A percentile compares a stretch with the other conserved stretches of the same genome.
Conservation (phyloP, 2,329 filamentous ascomycete species). For the Monascus ruber region DNA sequence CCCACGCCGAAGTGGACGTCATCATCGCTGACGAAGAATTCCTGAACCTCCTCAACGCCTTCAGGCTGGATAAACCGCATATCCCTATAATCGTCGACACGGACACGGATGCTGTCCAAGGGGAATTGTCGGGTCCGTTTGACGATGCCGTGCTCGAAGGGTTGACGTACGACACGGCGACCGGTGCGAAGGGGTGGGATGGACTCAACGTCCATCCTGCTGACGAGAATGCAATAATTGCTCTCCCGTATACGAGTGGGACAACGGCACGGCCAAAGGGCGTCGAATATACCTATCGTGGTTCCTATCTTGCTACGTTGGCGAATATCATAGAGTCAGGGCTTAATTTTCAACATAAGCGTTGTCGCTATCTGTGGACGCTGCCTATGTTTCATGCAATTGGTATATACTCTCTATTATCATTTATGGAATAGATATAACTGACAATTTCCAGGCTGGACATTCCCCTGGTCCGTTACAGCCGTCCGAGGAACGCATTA, state of each 20-base stretch:
- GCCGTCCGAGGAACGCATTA: slow-evolving; percentile 91
- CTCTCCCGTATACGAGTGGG: slow-evolving; percentile 86
- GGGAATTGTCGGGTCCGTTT: slow-evolving; percentile 65
- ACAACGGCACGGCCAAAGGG: slow-evolving; percentile 89
- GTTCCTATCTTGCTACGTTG: slow-evolving; percentile 72
- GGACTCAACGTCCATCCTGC: slow-evolving; percentile 58
- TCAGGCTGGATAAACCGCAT: slow-evolving; percentile 47
- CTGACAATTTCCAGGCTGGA: slow-evolving; percentile 46
- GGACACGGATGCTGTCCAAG: slow-evolving; percentile 69
- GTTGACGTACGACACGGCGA: slow-evolving; percentile 55
- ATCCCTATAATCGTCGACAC: slow-evolving; percentile 69
- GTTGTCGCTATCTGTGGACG: slow-evolving; percentile 82
- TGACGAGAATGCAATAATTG: slow-evolving; percentile 71
- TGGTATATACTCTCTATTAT: slow-evolving; percentile 29
- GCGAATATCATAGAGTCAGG: slow-evolving; percentile 83
- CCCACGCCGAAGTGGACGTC: slow-evolving; percentile 71
- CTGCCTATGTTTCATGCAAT: slow-evolving; percentile 72
- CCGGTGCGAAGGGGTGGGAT: slow-evolving; percentile 61
- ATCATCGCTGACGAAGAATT: slow-evolving; percentile 85
- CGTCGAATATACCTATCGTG: slow-evolving; percentile 81
- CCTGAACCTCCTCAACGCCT: slow-evolving; percentile 55
- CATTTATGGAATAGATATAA: slow-evolving; percentile 29
- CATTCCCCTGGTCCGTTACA: slow-evolving; percentile 86
- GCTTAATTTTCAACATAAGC: slow-evolving; percentile 57
- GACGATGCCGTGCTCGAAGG: slow-evolving; percentile 77